These are phyloP conservation scores for Pyrus bretschneideri DNA, from an alignment of 306 rosid species.

Conservation along the genomic window DNA sequence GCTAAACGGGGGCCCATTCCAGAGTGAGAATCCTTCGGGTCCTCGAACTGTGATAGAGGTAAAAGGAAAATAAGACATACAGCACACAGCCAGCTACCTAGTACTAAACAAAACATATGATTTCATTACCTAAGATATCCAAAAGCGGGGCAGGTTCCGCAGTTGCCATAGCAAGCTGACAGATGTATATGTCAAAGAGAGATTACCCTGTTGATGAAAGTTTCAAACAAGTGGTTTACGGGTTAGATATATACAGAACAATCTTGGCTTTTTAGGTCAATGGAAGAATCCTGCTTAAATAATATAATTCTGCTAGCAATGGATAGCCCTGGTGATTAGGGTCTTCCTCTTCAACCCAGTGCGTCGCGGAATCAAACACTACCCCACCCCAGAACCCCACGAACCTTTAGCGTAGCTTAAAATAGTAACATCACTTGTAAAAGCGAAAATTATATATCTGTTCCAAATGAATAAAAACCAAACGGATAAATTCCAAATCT, in stretches of 20 bases:
- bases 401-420: no score
- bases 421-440: no score
- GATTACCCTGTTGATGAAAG: background rate
- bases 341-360: no score
- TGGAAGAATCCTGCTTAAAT: background rate
- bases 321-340: background rate
- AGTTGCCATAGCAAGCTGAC: slow-evolving; percentile 47
- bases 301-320: background rate
- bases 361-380: no score
- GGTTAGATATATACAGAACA: background rate
- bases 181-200: background rate
- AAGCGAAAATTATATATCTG: no score
- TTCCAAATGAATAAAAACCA: no score
- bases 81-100: background rate
- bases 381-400: no score
- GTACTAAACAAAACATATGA: background rate
- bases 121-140: slow-evolving; percentile 62
- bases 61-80: background rate
- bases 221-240: background rate
- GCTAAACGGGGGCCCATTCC: slow-evolving; percentile 78
- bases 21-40: slow-evolving; percentile 63
- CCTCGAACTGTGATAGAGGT: slow-evolving; percentile 48
- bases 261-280: background rate
- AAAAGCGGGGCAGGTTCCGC: slow-evolving; percentile 36
- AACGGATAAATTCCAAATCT: no score